Evolutionary conservation across 306 rosid genomes (phyloP).

Genomic region (Trichosanthes cucumerina): DNA sequence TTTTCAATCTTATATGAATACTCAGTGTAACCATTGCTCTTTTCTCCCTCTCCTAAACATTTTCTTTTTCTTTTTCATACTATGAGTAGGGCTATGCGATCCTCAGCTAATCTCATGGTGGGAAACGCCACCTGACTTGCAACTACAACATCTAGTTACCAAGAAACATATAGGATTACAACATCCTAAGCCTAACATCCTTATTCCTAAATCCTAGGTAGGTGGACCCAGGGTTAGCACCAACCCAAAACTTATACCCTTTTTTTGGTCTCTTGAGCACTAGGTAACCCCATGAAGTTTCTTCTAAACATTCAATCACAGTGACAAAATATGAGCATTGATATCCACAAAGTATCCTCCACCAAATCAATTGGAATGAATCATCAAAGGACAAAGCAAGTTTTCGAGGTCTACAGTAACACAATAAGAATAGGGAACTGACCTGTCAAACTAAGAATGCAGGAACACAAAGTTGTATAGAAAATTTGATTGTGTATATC

Average conservation of each 20-base stretch:
- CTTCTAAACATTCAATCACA: neutral
- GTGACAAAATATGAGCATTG: neutral
- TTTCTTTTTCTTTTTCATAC: neutral
- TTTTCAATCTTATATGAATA: neutral
- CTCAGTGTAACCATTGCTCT: neutral
- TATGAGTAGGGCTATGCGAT: neutral
- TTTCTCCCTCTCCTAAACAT: neutral
- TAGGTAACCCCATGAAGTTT: neutral
- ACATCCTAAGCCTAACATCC: neutral
- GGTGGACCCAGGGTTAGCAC: neutral
- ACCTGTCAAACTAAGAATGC: slow-evolving; percentile 87
- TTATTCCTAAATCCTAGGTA: neutral
- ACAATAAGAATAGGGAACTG: slow-evolving; percentile 15
- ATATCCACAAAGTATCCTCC: neutral
- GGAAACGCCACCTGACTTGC: neutral
- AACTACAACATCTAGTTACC: neutral
- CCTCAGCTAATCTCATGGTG: neutral
- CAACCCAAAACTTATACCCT: neutral
- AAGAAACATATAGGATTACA: neutral
- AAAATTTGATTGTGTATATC: slow-evolving; percentile 98
- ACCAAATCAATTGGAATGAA: neutral
- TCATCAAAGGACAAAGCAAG: neutral
- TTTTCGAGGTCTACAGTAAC: slow-evolving; percentile 3
- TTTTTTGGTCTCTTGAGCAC: neutral
- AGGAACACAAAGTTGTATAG: slow-evolving; percentile 83